phyloP scores from a whole-genome alignment of 805 yeast species.

The Metschnikowia rubicola region DNA sequence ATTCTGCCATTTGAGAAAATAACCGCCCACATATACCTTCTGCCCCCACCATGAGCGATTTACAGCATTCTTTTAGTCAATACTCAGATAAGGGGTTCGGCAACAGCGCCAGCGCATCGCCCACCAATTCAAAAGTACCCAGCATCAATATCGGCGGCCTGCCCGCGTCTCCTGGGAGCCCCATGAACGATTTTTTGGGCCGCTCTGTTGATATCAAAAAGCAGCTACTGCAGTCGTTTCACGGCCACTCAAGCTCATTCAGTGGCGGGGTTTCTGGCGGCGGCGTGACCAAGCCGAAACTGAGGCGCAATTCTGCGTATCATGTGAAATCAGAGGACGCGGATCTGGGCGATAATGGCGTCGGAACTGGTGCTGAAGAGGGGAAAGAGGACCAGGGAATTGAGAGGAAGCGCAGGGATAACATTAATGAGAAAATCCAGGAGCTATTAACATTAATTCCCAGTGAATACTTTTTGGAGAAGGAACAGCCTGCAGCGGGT shows the following conservation, averaged over 20 bases:
- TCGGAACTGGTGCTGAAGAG: conserved; percentile 19
- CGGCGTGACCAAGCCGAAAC: conserved; percentile 38
- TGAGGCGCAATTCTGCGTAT: conserved; percentile 33
- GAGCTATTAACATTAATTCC: conserved; percentile 40
- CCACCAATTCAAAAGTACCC: conserved; percentile 21
- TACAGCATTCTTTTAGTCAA: not conserved
- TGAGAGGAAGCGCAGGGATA: conserved; percentile 42
- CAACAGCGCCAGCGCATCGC: not conserved
- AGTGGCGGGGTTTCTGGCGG: conserved; percentile 20
- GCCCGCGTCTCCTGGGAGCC: conserved; percentile 21
- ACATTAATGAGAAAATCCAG: conserved; percentile 44
- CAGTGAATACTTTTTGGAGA: conserved; percentile 29
- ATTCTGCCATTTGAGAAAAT: not conserved
- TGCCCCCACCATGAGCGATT: not conserved
- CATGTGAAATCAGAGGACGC: conserved; percentile 22
- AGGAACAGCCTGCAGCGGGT: conserved; percentile 25
- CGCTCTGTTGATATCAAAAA: conserved; percentile 37
- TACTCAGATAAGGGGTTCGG: not conserved
- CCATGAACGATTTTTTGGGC: conserved; percentile 23
- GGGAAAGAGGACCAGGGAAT: conserved; percentile 33
- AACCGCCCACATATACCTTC: not conserved
- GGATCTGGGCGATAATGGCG: conserved; percentile 17
- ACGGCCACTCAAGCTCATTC: conserved; percentile 9
- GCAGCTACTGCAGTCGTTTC: conserved; percentile 39
- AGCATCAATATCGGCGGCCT: conserved; percentile 23